These are phyloP conservation scores for Claviceps digitariae DNA, from an alignment of 2,329 filamentous ascomycete genomes.

Conservation along the genomic window DNA sequence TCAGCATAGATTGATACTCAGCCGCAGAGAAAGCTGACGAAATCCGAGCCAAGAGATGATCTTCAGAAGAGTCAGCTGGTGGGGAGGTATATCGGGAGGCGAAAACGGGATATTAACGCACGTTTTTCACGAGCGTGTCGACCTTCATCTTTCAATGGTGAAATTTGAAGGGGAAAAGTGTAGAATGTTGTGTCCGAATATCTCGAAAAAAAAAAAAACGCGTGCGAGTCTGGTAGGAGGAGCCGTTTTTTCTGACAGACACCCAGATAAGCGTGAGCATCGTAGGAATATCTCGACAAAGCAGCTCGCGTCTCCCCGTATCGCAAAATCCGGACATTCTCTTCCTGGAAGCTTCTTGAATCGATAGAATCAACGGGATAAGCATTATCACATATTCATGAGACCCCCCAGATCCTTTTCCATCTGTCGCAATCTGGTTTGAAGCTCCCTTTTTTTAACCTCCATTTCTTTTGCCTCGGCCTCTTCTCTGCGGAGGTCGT, in stretches of 20 bases:
- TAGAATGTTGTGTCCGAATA: no score
- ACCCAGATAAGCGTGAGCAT: neutral
- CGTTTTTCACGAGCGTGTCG: conserved; percentile 53
- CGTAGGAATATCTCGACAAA: neutral
- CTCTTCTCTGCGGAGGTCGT: conserved; percentile 56
- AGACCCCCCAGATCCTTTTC: conserved; percentile 42
- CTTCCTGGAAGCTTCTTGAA: neutral
- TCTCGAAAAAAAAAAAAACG: no score
- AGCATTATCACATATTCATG: conserved; percentile 32
- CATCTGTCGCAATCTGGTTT: conserved; percentile 37
- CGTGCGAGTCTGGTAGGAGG: conserved; percentile 26
- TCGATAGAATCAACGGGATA: no score
- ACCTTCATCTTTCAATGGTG: conserved; percentile 45
- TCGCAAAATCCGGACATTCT: neutral
- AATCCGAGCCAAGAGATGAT: neutral
- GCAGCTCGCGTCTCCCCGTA: neutral
- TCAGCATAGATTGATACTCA: neutral
- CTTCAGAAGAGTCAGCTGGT: conserved; percentile 34
- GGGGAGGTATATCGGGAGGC: conserved; percentile 44
- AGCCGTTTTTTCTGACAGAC: neutral
- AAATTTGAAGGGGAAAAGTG: no score
- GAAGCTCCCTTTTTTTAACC: conserved; percentile 40
- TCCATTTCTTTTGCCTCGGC: conserved; percentile 48
- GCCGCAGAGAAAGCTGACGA: neutral
- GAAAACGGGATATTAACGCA: conserved; percentile 31